Percentiles rank a stretch among this genome's conserved stretches.
phyloP scores from a whole-genome alignment of 106 monocot species.

The Dendrobium officinale region DNA sequence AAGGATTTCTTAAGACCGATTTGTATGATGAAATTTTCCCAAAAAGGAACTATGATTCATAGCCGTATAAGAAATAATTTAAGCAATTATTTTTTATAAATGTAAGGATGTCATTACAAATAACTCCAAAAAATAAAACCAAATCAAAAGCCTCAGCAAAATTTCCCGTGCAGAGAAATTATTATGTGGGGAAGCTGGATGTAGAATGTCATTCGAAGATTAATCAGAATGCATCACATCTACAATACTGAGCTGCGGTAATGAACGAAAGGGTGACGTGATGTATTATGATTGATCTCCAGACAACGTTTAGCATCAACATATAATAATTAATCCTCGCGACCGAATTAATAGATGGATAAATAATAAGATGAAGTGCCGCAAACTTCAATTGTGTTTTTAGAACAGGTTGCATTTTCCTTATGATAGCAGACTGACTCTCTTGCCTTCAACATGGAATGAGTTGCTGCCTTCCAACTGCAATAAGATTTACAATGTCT shows the following conservation, averaged over 20 bases:
- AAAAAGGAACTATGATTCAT: too few species aligned
- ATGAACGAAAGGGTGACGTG: too few species aligned
- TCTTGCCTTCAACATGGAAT: slow-evolving; percentile 67
- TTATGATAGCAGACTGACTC: slow-evolving; percentile 38
- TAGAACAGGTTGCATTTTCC: not conserved
- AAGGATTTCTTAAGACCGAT: not conserved
- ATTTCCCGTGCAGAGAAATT: not conserved
- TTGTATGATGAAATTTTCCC: not conserved
- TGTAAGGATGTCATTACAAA: too few species aligned
- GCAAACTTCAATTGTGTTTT: not conserved
- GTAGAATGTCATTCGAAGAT: too few species aligned
- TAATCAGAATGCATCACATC: too few species aligned
- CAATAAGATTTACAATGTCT: slow-evolving; percentile 9
- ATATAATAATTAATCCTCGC: not conserved
- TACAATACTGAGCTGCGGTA: too few species aligned
- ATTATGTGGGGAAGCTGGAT: too few species aligned
- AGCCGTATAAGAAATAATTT: too few species aligned
- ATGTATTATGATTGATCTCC: too few species aligned
- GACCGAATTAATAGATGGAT: not conserved
- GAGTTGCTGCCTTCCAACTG: slow-evolving; percentile 71
- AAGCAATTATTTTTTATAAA: too few species aligned
- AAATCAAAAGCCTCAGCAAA: not conserved
- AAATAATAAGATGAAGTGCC: not conserved
- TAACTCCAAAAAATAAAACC: too few species aligned
- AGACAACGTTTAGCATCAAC: too few species aligned